Percentiles rank a stretch among this genome's conserved stretches.
Conservation (phyloP, 148 eudicot genomes). For the Silene latifolia region DNA sequence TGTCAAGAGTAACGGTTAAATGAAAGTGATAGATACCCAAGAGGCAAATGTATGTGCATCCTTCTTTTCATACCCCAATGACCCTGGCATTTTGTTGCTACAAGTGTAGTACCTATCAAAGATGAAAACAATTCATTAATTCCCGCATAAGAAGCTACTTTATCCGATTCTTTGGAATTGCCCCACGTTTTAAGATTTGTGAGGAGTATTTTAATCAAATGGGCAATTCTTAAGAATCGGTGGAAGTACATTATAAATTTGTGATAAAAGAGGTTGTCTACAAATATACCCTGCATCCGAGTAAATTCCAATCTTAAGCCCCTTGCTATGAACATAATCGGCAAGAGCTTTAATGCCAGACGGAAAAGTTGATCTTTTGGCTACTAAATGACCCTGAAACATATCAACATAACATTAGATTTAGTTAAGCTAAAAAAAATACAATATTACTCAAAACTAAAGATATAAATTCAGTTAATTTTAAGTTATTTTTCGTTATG, state of each 20-base stretch:
- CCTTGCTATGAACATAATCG: slow-evolving; percentile 40
- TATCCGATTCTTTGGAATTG: too few species aligned
- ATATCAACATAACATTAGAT: neutral
- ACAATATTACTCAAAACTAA: too few species aligned
- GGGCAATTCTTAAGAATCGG: too few species aligned
- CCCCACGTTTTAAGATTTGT: too few species aligned
- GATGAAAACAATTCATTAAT: neutral
- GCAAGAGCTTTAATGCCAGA: slow-evolving; percentile 43
- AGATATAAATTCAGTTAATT: too few species aligned
- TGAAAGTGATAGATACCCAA: slow-evolving; percentile 52
- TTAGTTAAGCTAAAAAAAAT: too few species aligned
- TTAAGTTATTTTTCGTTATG: too few species aligned
- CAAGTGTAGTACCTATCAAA: slow-evolving; percentile 57
- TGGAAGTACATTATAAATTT: too few species aligned
- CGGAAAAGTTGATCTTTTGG: slow-evolving; percentile 34
- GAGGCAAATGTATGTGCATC: slow-evolving; percentile 85
- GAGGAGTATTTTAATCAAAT: too few species aligned
- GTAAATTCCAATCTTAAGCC: too few species aligned
- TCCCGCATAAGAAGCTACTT: slow-evolving; percentile 5
- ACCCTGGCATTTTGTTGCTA: slow-evolving; percentile 74
- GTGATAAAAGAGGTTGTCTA: too few species aligned
- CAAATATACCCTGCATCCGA: too few species aligned
- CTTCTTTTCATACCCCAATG: slow-evolving; percentile 70
- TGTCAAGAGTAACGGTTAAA: neutral
- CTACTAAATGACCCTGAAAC: slow-evolving; percentile 32